Base-by-base conservation (phyloP, 1,284 basidiomycete species). In the Macrocystidia cucumis region DNA sequence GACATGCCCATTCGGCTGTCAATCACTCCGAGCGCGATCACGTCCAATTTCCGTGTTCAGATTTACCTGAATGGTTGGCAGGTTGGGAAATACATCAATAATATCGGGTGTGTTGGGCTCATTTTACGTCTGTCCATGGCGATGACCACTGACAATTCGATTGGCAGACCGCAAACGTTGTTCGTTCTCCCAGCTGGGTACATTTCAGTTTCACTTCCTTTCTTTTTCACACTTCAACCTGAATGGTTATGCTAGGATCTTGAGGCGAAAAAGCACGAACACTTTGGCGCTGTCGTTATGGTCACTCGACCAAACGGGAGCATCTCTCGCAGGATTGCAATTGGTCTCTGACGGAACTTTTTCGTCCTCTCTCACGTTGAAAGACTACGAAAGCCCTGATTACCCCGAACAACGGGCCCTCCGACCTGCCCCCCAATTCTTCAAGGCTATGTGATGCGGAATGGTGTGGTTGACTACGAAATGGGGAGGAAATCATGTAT, bases 51-150 rank as follows among this genome's bases (percentile, higher is more conserved):
- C 51, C 61, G 69, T 22, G 63, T 60, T 9, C 67, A 69, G 42
- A 63, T 73, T 26, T 74, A 69, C 44, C 38, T 73, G 24, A 74
- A 74, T 46, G 70, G 70, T 4, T 73, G 69, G 69, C 67, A 70
- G 43, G 41, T 70, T 18, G 68, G 68, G 4, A 70, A 70, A 44
- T 71, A 68, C 38, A 61, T 65, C 43, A 70, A 71, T 39, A 68
- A 67, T 40, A 56, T 70, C 35, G 68, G 68, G 65, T 65, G 38
- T 31, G 54, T 33, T 7, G 9, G n/a, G 24, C 34, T 20, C 9
- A n/a, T n/a, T n/a, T n/a, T n/a, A n/a, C n/a, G n/a, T n/a, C n/a
- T n/a, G n/a, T n/a, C n/a, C n/a, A n/a, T n/a, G n/a, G n/a, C n/a
- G n/a, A n/a, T n/a, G n/a, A n/a, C n/a, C n/a, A n/a, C n/a, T n/a